Evolutionary conservation across 1,284 basidiomycete genomes (phyloP), one percentile per base, ranked within the genome.

Genomic region (Rugosomyces carneus): DNA sequence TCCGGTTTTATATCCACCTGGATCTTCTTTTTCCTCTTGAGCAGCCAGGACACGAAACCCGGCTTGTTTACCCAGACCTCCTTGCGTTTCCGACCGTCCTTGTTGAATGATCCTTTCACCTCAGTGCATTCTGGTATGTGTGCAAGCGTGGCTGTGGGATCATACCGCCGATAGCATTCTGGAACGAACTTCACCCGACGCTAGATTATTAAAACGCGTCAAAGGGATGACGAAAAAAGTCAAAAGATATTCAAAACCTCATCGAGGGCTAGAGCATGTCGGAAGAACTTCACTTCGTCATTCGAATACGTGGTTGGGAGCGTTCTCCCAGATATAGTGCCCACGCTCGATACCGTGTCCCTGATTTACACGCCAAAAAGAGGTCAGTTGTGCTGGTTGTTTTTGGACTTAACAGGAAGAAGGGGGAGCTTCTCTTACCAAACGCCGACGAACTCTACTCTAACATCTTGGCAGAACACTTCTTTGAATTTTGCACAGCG

Each of bases 261-360:
- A 56, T 85, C 83, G 5, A 86, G 69, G 0, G 81, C 66, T 10
- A 86, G 54, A 0, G 83, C 82, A 47, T 86, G 84, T 16, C 82
- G 66, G 68, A 86, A 85, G 2, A 67, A 72, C 18, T 67, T 65
- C 36, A 85, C 72, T 34, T 69, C 68, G 10, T 68, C 72, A 55
- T 82, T 83, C 15, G 75, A 76, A 2, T 68, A 70, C 0, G 77
- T 76, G 34, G 49, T 47, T 6, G 67, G 64, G 8, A 65, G 55
- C 1, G 58, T 54, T 13, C 61, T 57, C 1, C 75, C 72, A 2
- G 13, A 29, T 34, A 83, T 61, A 0, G 80, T 48, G 6, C 82
- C 81, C 23, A 83, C 79, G 0, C 77, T 75, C 37, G 60, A 66
- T 15, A 83, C 80, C 0, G 80, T 82, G 50, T 82, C 81, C 76